Evolutionary conservation across 345 rosid genomes (phyloP), one percentile per base, ranked within the genome.

Genomic region (Hibiscus syriacus): DNA sequence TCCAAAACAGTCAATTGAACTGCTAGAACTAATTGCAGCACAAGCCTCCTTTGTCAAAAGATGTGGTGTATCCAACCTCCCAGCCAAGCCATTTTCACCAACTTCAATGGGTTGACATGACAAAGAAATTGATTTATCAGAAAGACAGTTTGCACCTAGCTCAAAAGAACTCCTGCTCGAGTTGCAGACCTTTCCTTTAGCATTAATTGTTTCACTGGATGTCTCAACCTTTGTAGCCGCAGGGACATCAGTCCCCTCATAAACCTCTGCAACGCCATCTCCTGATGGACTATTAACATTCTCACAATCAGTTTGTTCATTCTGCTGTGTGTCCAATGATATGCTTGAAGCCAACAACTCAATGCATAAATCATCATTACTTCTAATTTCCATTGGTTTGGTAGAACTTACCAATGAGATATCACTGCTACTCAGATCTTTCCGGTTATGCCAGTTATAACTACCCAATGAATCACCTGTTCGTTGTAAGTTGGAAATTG

Each of bases 211-310:
- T 65, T 63, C 77, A 59, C 64, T 53, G 46, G 64, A 69, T 55
- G 13, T 60, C 55, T 70, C 80, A 55, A 45, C 78, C 56, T 70
- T 80, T 60, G 23, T 43, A 74, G 72, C 80, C 58, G 79, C 67
- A 54, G 74, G 69, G 56, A 59, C 53, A 63, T 74, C 76, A 73
- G 66, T 76, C 62, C 77, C 74, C 76, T 68, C 9, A 66, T 73
- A 34, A 57, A 60, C 70, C 50, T 65, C 76, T 9, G 55, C 52
- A 13, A 12, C 53, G 54, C 59, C 39, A 48, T 73, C 80, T 27
- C 63, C 49, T 22, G 71, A 73, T 32, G 23, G 61, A 61, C 29
- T 55, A 62, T 38, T 65, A 63, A 63, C 71, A 57, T 46, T 48
- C 60, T 48, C 64, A 63, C 64, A 55, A 41, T 57, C 54, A 25